phyloP scores from a whole-genome alignment of 2,329 filamentous ascomycete genomes.

The Ceratocystis harringtonii region DNA sequence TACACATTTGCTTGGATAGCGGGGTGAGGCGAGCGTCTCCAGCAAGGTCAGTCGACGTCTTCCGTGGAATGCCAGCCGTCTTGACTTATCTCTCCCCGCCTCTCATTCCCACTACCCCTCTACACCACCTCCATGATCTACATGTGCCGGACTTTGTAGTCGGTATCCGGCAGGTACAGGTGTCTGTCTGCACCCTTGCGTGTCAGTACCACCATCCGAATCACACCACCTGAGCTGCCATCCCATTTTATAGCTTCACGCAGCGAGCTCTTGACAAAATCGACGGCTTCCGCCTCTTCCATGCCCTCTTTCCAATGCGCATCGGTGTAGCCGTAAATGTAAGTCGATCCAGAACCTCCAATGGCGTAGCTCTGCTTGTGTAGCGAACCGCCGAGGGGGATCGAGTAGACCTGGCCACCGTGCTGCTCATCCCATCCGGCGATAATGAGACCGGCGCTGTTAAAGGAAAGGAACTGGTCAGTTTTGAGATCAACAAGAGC shows the following conservation, averaged over 20 bases:
- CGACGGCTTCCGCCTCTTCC: slow-evolving; percentile 78
- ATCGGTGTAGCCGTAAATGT: slow-evolving; percentile 99
- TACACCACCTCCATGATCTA: slow-evolving; percentile 23
- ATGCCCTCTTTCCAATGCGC: slow-evolving; percentile 91
- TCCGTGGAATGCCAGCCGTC: background rate
- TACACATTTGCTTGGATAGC: background rate
- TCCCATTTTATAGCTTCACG: slow-evolving; percentile 98
- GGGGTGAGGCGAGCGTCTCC: background rate
- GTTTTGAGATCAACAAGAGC: background rate
- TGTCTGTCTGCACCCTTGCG: slow-evolving; percentile 79
- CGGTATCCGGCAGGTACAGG: slow-evolving; percentile 85
- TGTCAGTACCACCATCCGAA: slow-evolving; percentile 93
- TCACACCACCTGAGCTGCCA: slow-evolving; percentile 94
- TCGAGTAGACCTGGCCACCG: slow-evolving; percentile 93
- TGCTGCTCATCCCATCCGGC: slow-evolving; percentile 94
- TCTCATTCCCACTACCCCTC: background rate
- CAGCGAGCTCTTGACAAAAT: slow-evolving; percentile 84
- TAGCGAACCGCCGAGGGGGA: slow-evolving; percentile 86
- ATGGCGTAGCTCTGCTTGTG: slow-evolving; percentile 97
- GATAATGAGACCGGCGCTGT: slow-evolving; percentile 88
- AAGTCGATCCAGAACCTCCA: slow-evolving; percentile 90
- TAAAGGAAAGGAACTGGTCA: background rate
- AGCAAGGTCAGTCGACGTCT: background rate
- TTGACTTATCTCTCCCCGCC: background rate
- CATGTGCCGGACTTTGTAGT: slow-evolving; percentile 62